Conservation (phyloP, 345 rosid genomes). For the Euphorbia peplus region DNA sequence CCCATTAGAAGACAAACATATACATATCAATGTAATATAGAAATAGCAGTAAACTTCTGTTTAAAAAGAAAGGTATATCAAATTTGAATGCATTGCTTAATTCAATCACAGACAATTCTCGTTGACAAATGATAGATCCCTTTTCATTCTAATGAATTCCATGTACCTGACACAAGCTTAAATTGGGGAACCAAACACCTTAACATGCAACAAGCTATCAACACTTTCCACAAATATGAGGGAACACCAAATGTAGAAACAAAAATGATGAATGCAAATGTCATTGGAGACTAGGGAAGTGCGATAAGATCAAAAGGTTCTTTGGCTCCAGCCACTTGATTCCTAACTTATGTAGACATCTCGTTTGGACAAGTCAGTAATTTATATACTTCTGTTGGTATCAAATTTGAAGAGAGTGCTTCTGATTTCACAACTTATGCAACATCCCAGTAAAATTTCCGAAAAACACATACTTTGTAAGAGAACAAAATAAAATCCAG, state of each 20-base stretch:
- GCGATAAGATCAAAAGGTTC: not conserved
- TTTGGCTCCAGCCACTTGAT: not conserved
- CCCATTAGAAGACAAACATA: not conserved
- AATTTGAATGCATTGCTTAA: not conserved
- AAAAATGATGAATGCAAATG: not conserved
- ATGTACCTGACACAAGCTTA: not conserved
- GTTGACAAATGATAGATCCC: not conserved
- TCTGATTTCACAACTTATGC: not conserved
- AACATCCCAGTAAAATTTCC: not conserved
- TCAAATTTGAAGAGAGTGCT: not conserved
- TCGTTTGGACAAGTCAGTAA: not conserved
- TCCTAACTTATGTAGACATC: not conserved
- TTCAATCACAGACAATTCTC: not conserved
- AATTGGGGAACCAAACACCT: not conserved
- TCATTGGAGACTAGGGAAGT: not conserved
- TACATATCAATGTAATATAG: not conserved
- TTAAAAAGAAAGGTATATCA: not conserved
- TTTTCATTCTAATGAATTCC: not conserved
- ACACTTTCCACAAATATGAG: not conserved
- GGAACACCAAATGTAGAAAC: not conserved
- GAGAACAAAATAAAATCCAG: not conserved
- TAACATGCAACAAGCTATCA: not conserved
- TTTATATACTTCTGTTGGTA: not conserved
- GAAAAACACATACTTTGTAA: not conserved
- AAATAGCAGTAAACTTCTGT: not conserved